A percentile compares a stretch with the other conserved stretches of the same genome.
phyloP scores from a whole-genome alignment of 495 filamentous ascomycete genomes.

The Penicillium tannophilum region DNA sequence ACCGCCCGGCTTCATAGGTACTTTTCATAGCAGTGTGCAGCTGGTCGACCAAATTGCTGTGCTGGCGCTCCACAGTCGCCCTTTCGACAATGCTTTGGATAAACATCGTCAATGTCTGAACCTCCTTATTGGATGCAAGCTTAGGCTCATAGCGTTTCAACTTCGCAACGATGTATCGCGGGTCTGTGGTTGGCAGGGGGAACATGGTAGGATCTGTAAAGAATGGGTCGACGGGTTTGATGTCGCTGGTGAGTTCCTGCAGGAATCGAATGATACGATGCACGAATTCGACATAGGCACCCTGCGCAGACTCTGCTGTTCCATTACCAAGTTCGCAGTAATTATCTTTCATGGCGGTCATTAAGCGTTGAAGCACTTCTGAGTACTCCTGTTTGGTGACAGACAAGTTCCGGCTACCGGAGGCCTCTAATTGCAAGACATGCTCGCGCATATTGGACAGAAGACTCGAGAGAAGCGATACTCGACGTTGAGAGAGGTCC shows the following conservation, averaged over 20 bases:
- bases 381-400: conserved; percentile 55
- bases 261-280: conserved; percentile 64
- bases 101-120: conserved; percentile 62
- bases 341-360: conserved; percentile 69
- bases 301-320: conserved; percentile 36
- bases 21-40: conserved; percentile 57
- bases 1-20: conserved; percentile 48
- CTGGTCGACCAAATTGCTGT: conserved; percentile 60
- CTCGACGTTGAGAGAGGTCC: conserved; percentile 59
- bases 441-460: conserved; percentile 67
- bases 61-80: conserved; percentile 63
- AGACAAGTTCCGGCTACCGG: conserved; percentile 28
- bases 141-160: conserved; percentile 66
- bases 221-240: conserved; percentile 64
- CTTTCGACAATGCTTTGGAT: conserved; percentile 65
- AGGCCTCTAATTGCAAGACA: conserved; percentile 40
- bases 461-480: conserved; percentile 62
- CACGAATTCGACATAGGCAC: conserved; percentile 69
- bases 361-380: conserved; percentile 56
- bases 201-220: conserved; percentile 69
- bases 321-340: conserved; percentile 60
- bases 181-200: conserved; percentile 65
- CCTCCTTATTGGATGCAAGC: conserved; percentile 50
- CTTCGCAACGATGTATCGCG: conserved; percentile 67
- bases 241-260: conserved; percentile 66